Percentiles rank a stretch among this genome's conserved stretches.
These are phyloP conservation scores for Cyberlindnera maclurae DNA, from an alignment of 805 yeast species.

Conservation along the genomic window DNA sequence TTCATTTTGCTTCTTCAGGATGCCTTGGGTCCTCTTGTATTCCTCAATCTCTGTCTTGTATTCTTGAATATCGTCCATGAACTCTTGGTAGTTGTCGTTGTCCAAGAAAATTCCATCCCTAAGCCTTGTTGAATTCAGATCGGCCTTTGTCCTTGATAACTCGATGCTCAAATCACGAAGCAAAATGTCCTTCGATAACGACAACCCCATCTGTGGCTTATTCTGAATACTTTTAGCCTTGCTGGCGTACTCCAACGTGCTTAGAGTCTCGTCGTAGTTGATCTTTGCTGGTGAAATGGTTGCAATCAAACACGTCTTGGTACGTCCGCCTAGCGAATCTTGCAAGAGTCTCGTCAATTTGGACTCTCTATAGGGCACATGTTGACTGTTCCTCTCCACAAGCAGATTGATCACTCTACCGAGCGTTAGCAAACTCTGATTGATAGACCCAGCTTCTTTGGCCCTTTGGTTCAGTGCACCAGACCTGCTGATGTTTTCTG, in stretches of 20 bases:
- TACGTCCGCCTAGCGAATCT: constrained; percentile 81
- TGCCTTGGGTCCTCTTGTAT: constrained; percentile 33
- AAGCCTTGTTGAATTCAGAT: constrained; percentile 51
- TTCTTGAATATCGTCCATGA: constrained; percentile 42
- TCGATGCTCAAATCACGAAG: constrained; percentile 42
- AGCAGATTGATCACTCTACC: constrained; percentile 82
- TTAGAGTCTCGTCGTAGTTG: constrained; percentile 73
- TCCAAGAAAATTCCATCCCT: constrained; percentile 65
- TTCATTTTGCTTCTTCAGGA: constrained; percentile 31
- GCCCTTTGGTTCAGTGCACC: constrained; percentile 87
- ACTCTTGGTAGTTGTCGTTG: constrained; percentile 47
- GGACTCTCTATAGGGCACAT: constrained; percentile 82
- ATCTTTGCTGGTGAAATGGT: constrained; percentile 78
- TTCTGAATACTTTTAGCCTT: constrained; percentile 78
- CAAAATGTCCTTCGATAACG: constrained; percentile 43
- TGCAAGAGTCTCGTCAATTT: constrained; percentile 68
- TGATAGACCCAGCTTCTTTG: constrained; percentile 88
- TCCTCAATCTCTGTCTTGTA: constrained; percentile 45
- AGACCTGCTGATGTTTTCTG: constrained; percentile 81
- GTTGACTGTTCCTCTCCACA: constrained; percentile 52
- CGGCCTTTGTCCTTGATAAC: constrained; percentile 44
- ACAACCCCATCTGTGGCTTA: constrained; percentile 57
- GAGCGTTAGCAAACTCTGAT: constrained; percentile 77
- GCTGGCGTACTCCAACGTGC: constrained; percentile 82
- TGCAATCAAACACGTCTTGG: constrained; percentile 82